These are phyloP conservation scores for Monosporozyma aquatica DNA, from an alignment of 805 yeast genomes.

Conservation along the genomic window DNA sequence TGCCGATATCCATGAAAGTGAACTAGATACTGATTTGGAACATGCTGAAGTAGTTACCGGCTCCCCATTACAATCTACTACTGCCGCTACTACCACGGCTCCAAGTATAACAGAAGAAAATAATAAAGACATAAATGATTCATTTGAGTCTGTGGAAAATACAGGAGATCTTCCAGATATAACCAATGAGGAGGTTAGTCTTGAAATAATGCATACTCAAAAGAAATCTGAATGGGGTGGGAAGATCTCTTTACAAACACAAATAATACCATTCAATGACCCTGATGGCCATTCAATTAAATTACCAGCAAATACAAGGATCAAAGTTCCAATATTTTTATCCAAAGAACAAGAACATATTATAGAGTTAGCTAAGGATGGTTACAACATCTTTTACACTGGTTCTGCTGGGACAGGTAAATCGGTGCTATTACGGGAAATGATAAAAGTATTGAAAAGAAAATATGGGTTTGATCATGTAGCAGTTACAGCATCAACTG, in stretches of 20 bases:
- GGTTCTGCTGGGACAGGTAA: conserved; percentile 99
- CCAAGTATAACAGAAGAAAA: too few relatives aligned
- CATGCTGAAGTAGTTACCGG: too few relatives aligned
- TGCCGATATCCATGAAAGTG: neutral
- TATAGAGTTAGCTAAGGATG: conserved; percentile 52
- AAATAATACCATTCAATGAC: conserved; percentile 16
- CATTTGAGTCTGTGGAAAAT: neutral
- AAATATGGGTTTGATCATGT: conserved; percentile 43
- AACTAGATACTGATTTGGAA: neutral
- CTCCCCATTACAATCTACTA: too few relatives aligned
- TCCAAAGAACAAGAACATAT: conserved; percentile 60
- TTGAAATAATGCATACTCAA: neutral
- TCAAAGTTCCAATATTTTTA: conserved; percentile 28
- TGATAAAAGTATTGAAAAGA: conserved; percentile 44
- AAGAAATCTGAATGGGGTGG: conserved; percentile 11
- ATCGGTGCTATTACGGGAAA: conserved; percentile 65
- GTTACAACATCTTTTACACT: conserved; percentile 75
- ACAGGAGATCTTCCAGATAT: neutral
- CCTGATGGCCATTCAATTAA: conserved; percentile 10
- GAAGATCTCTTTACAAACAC: conserved; percentile 27
- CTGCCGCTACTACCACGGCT: too few relatives aligned
- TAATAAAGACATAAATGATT: neutral
- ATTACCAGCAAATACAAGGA: conserved; percentile 18
- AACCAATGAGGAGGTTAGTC: neutral
- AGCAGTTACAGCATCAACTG: conserved; percentile 79